Conservation (phyloP, 306 rosid species). For the Prunus padus region DNA sequence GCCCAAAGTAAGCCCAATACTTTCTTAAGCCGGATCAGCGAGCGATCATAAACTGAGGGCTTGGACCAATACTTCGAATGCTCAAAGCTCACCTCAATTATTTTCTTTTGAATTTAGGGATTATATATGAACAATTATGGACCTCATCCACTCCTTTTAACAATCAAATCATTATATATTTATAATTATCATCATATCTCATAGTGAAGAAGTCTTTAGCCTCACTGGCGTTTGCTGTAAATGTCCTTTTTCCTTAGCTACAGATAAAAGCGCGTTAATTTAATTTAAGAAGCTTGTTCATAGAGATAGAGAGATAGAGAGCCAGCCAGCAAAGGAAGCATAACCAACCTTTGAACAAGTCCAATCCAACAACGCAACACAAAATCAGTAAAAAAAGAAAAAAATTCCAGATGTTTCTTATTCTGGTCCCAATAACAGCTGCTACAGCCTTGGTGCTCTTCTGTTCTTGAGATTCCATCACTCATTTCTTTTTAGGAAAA, state of each 20-base stretch:
- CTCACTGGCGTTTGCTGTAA: too few relatives aligned
- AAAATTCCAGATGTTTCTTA: not conserved
- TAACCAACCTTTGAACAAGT: not conserved
- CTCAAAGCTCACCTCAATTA: too few relatives aligned
- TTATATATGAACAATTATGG: too few relatives aligned
- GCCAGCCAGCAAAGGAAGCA: not conserved
- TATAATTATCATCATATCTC: too few relatives aligned
- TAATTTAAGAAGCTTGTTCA: too few relatives aligned
- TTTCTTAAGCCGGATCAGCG: not conserved
- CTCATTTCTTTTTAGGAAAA: not conserved
- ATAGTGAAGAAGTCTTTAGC: too few relatives aligned
- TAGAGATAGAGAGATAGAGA: too few relatives aligned
- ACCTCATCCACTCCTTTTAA: too few relatives aligned
- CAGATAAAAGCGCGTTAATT: too few relatives aligned
- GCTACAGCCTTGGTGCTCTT: not conserved
- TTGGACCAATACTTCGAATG: not conserved
- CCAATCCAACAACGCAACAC: not conserved
- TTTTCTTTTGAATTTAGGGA: too few relatives aligned
- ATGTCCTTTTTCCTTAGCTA: too few relatives aligned
- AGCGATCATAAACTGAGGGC: not conserved
- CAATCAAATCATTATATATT: too few relatives aligned
- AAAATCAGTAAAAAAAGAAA: not conserved
- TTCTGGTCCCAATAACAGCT: not conserved
- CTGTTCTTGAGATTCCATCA: not conserved
- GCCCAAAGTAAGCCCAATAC: not conserved